A percentile compares a stretch with the other conserved stretches of the same genome.
These are phyloP conservation scores for Hortaea werneckii DNA, from an alignment of 2,329 filamentous ascomycete genomes.

Conservation along the genomic window DNA sequence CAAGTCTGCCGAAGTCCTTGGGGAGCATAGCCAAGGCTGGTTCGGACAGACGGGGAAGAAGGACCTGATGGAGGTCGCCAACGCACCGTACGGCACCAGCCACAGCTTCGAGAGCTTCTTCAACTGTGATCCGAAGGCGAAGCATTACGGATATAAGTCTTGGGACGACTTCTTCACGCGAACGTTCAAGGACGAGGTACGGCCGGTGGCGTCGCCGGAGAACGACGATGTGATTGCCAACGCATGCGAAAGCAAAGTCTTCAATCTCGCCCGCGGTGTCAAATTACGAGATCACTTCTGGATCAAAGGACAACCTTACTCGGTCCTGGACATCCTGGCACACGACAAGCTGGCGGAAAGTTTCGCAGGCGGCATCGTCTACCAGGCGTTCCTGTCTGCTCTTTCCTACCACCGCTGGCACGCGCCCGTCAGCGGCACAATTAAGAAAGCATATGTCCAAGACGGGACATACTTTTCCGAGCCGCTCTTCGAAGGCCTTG, in stretches of 20 bases:
- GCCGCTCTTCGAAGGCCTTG: conserved; percentile 41
- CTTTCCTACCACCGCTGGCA: conserved; percentile 66
- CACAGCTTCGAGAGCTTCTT: conserved; percentile 44
- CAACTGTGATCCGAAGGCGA: conserved; percentile 45
- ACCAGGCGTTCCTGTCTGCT: conserved; percentile 60
- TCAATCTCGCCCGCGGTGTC: conserved; percentile 41
- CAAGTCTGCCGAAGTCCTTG: conserved; percentile 29
- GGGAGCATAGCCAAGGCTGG: conserved; percentile 29
- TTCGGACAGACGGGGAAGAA: conserved; percentile 30
- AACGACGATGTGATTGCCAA: conserved; percentile 50
- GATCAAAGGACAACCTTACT: conserved; percentile 61
- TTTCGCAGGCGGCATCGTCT: conserved; percentile 56
- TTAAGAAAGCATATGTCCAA: conserved; percentile 47
- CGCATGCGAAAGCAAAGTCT: conserved; percentile 54
- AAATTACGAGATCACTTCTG: conserved; percentile 54
- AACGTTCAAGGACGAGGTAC: conserved; percentile 42
- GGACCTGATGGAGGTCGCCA: conserved; percentile 27
- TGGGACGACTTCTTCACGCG: conserved; percentile 66
- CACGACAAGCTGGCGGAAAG: conserved; percentile 42
- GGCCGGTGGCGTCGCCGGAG: conserved; percentile 49
- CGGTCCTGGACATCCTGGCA: conserved; percentile 37
- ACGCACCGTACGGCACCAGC: conserved; percentile 16
- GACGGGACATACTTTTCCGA: conserved; percentile 62
- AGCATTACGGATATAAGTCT: conserved; percentile 51
- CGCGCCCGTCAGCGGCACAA: conserved; percentile 52